Evolutionary conservation across 345 rosid species (phyloP).

Genomic region (Cardiospermum halicacabum): DNA sequence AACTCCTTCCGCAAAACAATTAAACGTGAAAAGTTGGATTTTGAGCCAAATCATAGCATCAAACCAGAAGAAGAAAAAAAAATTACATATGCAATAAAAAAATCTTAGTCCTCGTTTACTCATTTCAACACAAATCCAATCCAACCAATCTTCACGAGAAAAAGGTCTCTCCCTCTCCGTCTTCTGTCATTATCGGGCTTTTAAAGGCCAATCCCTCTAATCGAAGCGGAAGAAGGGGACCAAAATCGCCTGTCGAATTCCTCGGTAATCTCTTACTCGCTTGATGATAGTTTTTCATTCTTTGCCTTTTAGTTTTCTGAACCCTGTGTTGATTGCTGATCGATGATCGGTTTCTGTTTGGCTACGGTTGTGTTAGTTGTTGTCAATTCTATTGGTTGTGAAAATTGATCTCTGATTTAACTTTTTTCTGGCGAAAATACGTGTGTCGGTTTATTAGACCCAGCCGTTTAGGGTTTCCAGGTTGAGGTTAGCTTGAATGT

Average conservation of each 20-base stretch:
- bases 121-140: conserved; percentile 5
- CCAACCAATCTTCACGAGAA: conserved; percentile 10
- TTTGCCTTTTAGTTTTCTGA: not conserved
- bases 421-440: not conserved
- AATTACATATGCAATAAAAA: not conserved
- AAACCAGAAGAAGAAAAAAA: not conserved
- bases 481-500: not conserved
- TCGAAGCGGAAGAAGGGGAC: not conserved
- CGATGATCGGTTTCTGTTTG: not conserved
- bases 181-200: not conserved
- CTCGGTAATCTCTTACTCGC: not conserved
- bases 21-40: not conserved
- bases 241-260: not conserved
- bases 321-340: not conserved
- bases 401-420: not conserved
- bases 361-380: not conserved
- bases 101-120: not conserved
- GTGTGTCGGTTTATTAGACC: not conserved
- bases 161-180: not conserved
- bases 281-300: not conserved
- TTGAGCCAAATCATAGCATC: not conserved
- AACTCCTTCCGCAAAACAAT: not conserved
- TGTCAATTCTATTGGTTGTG: not conserved
- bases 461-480: not conserved
- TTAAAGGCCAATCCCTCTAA: not conserved